These are phyloP conservation scores for Platanus orientalis DNA, from an alignment of 164 flowering plant genomes.

Conservation along the genomic window DNA sequence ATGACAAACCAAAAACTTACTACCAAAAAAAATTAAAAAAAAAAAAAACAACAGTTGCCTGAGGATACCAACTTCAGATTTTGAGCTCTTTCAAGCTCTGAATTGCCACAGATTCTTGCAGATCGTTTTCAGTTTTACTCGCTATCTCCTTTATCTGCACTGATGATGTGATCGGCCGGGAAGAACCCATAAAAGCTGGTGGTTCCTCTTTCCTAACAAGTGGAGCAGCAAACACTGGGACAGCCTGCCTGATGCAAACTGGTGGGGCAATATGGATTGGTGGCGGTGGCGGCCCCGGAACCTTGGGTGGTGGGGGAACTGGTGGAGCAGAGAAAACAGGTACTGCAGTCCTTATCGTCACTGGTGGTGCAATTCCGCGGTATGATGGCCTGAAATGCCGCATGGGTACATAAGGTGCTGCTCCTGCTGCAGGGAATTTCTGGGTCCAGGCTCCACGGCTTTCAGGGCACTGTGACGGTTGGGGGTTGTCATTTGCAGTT, in stretches of 20 bases:
- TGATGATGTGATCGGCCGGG: background rate
- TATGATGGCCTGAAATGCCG: conserved; percentile 48
- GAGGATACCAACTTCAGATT: conserved; percentile 31
- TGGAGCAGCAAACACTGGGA: conserved; percentile 38
- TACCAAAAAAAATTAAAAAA: no score
- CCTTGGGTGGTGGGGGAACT: conserved; percentile 31
- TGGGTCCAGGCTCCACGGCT: conserved; percentile 31
- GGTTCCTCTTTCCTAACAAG: conserved; percentile 15
- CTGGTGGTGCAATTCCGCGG: conserved; percentile 75
- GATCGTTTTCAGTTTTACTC: conserved; percentile 6
- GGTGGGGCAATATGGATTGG: conserved; percentile 31
- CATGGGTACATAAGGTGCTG: conserved; percentile 73
- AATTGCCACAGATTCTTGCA: conserved; percentile 29
- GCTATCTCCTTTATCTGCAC: conserved; percentile 19
- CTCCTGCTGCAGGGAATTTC: conserved; percentile 60
- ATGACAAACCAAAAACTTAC: no score
- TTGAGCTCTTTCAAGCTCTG: conserved; percentile 44
- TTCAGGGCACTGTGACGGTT: conserved; percentile 31
- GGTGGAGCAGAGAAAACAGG: conserved; percentile 86
- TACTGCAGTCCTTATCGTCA: conserved; percentile 69
- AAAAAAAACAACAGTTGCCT: no score
- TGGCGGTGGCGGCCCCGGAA: conserved; percentile 34
- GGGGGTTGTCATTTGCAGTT: conserved; percentile 17
- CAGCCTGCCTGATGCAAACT: conserved; percentile 32
- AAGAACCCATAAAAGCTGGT: background rate